Evolutionary conservation across 78 protist genomes (phyloP), one percentile per base, ranked within the genome.

Genomic region (Pigoraptor vietnamica): DNA sequence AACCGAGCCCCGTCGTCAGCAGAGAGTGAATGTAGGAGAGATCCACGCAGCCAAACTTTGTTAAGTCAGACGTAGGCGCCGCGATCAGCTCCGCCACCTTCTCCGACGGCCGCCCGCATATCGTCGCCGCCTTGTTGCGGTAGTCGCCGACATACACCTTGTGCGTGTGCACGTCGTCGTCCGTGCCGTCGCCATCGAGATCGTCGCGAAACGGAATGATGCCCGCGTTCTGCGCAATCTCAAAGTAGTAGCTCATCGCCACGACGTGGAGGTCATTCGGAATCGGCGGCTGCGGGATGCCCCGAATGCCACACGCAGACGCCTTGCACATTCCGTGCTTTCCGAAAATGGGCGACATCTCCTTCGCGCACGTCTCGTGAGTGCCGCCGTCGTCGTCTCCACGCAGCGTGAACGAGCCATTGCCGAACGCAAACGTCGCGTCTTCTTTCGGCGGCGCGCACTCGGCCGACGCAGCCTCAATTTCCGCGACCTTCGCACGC

Each of bases 181-280:
- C 6, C 6, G 67, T 48, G 29, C 67, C 67, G 67, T 48, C 67
- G 29, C 67, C 67, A 14, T 48, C 88, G 55, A n/a, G 88, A 37
- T 9, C 29, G 39, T 1, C 39, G 21, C 55, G 9, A 6, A 67
- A 87, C 88, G 37, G 37, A 25, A 38, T 23, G 6, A 36, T 14
- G 23, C 29, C 39, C 21, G 39, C 14, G 34, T 81, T 40, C 29
- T 24, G 24, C 32, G 90, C 93, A 2, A 89, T 38, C 37, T 91
- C 93, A 84, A 79, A 91, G 86, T 91, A 91, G 86, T 79, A 91
- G 24, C 55, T 33, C 38, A 91, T 79, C 2, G 93, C 93, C 14
- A 37, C 25, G 86, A 91, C 32, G 87, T 14, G 55, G 33, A 39
- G 87, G 37, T 82, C 29, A 1, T 40, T 48, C 23, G 67, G 9